A percentile compares a stretch with the other conserved stretches of the same genome.
Evolutionary conservation across 306 rosid species (phyloP).

Genomic region (Acacia crassicarpa): DNA sequence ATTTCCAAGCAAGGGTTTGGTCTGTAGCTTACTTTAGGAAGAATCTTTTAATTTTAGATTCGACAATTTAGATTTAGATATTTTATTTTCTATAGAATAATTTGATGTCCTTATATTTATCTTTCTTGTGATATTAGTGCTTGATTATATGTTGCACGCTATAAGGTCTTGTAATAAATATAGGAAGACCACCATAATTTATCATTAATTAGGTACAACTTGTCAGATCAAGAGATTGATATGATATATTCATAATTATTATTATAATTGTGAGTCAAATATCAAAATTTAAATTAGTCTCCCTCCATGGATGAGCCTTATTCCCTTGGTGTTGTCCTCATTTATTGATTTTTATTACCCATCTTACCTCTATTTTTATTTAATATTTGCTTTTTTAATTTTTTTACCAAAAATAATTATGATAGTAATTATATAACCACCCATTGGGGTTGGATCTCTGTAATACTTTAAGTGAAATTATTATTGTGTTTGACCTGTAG

Average conservation of each 20-base stretch:
- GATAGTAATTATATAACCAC: no score
- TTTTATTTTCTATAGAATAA: neutral
- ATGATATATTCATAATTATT: neutral
- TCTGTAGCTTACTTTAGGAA: neutral
- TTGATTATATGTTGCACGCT: neutral
- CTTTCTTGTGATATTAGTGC: neutral
- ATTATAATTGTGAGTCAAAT: neutral
- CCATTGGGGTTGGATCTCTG: no score
- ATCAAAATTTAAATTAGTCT: neutral
- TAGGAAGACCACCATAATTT: neutral
- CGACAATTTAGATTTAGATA: neutral
- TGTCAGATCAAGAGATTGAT: neutral
- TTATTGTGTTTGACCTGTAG: no score
- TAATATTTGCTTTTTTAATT: no score
- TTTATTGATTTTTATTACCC: neutral
- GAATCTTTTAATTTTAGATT: neutral
- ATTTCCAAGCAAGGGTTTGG: neutral
- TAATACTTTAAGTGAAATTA: no score
- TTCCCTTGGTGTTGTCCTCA: neutral
- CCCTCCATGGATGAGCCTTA: neutral
- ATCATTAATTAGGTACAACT: neutral
- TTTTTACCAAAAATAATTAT: no score
- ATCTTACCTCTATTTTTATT: neutral
- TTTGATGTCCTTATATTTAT: neutral
- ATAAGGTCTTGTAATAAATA: neutral